Evolutionary conservation across 352 stramenopile species (phyloP), one percentile per base, ranked within the genome.

Genomic region (Phytopythium boreale): DNA sequence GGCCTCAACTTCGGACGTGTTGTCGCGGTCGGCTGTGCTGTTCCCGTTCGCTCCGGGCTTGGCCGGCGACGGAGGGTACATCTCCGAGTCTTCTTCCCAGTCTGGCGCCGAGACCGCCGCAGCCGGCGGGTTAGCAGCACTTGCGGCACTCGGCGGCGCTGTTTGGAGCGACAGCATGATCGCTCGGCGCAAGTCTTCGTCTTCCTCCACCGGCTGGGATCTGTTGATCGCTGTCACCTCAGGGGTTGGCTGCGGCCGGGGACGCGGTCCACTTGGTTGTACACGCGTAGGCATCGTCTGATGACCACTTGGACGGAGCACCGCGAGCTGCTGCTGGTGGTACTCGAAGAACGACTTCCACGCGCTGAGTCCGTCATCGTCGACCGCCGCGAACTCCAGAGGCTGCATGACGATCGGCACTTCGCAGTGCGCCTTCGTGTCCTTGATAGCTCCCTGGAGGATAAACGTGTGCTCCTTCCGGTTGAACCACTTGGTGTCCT

Each of bases 401-500:
- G 62, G 64, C 64, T 74, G 68, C 51, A 79, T 52, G 37, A 67
- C 65, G 6, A 61, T 68, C 29, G 51, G 72, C 51, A 59, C 68
- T 51, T 71, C 74, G 59, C 71, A 78, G 53, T 78, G 70, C 39
- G 59, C 74, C 46, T 70, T 77, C 10, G 22, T 43, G 52, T 65
- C 75, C 55, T 74, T 59, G 46, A 67, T 63, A 29, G 67, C 75
- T 11, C 75, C 85, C 20, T 67, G 68, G 24, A 89, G 34, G 50
- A 71, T 59, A 63, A 93, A 93, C 4, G 79, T 74, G 37, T 80
- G 80, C 2, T 84, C 69, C 53, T 92, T 92, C 24, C 69, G 72
- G 58, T 85, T 89, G 66, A 93, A 91, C 82, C 82, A 92, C 59
- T 88, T 89, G 37, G 59, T 63, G 63, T 92, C 82, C 15, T 56